Conservation (phyloP, 2,329 filamentous ascomycete genomes). For the Helminthosporium solani region DNA sequence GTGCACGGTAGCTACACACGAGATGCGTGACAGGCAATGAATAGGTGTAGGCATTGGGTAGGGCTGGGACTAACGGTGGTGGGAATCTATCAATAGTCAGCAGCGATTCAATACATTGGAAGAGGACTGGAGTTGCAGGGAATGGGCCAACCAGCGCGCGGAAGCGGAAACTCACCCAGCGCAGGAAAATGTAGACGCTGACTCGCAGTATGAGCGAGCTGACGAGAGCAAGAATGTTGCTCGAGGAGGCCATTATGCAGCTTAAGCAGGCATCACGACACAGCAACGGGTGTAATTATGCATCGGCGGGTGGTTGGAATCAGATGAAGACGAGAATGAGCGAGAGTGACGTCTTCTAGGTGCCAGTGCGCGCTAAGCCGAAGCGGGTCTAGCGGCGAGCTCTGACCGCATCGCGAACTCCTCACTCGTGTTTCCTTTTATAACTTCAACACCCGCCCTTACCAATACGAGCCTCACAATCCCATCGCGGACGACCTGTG, state of each 20-base stretch:
- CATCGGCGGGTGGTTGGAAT: neutral
- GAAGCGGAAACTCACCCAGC: conserved; percentile 53
- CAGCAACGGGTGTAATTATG: neutral
- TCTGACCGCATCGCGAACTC: too few relatives aligned
- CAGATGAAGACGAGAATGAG: neutral
- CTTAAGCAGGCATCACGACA: conserved; percentile 15
- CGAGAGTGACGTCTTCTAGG: neutral
- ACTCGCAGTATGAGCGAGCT: conserved; percentile 55
- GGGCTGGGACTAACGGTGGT: conserved; percentile 29
- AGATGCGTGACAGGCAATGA: too few relatives aligned
- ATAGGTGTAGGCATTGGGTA: neutral
- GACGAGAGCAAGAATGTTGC: conserved; percentile 36
- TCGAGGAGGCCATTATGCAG: conserved; percentile 35
- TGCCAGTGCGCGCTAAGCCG: neutral
- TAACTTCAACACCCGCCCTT: too few relatives aligned
- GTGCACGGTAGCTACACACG: too few relatives aligned
- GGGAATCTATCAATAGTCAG: conserved; percentile 31
- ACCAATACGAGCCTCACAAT: too few relatives aligned
- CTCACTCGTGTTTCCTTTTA: too few relatives aligned
- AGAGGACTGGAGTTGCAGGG: neutral
- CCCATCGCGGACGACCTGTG: too few relatives aligned
- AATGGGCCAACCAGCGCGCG: neutral
- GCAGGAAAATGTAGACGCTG: conserved; percentile 58
- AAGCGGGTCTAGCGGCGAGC: too few relatives aligned
- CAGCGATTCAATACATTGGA: conserved; percentile 1